These are phyloP conservation scores for Nicotiana knightiana DNA, from an alignment of 257 asterid species.

Conservation along the genomic window DNA sequence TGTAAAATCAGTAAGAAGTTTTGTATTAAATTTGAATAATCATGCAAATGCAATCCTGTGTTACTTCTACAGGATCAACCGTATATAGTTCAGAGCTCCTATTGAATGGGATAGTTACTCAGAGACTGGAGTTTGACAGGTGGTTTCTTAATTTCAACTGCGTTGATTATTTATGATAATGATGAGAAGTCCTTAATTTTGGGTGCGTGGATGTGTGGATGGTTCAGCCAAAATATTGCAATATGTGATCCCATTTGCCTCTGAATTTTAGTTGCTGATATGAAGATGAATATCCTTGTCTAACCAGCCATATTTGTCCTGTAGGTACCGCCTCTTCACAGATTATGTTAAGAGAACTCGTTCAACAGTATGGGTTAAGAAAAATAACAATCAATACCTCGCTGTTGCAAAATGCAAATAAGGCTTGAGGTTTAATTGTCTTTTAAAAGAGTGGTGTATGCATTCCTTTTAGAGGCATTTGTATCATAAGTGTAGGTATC, in stretches of 20 bases:
- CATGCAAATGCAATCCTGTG: neutral
- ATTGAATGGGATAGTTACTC: slow-evolving; percentile 88
- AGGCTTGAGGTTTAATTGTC: neutral
- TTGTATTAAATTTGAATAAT: neutral
- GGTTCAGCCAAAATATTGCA: neutral
- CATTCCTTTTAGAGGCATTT: neutral
- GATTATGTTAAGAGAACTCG: slow-evolving; percentile 73
- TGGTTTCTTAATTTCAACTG: slow-evolving; percentile 16
- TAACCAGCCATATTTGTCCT: neutral
- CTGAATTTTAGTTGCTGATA: neutral
- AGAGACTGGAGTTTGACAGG: slow-evolving; percentile 90
- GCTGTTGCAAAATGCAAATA: slow-evolving; percentile 38
- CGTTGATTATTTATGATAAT: neutral
- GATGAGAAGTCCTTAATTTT: neutral
- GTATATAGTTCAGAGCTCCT: slow-evolving; percentile 89
- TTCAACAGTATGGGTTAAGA: slow-evolving; percentile 69
- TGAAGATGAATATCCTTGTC: neutral
- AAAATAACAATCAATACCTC: slow-evolving; percentile 27
- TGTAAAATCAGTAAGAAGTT: neutral
- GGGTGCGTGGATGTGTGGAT: neutral
- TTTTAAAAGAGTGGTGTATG: neutral
- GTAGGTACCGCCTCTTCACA: slow-evolving; percentile 70
- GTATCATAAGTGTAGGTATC: neutral
- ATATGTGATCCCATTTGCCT: neutral
- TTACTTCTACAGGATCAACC: slow-evolving; percentile 54